Base-by-base conservation (phyloP, 169 alveolate genomes). In the Eimeria acervulina region DNA sequence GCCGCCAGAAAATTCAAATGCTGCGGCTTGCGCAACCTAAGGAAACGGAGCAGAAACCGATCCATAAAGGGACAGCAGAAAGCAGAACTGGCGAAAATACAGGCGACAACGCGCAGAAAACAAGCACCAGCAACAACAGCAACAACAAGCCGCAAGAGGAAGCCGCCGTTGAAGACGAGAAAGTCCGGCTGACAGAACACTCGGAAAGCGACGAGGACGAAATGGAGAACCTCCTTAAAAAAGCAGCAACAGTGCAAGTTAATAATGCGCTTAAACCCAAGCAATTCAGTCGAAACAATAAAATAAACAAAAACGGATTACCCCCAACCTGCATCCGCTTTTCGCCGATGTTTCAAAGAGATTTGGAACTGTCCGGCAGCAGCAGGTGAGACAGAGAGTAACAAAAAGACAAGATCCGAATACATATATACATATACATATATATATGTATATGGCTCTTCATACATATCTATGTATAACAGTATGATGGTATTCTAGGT, bases 121-220 rank as follows among this genome's bases (percentile, higher is more conserved):
- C n/a, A n/a, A n/a, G n/a, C n/a, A n/a, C n/a, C n/a, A n/a, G n/a
- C n/a, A n/a, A n/a, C n/a, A n/a, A n/a, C n/a, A n/a, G n/a, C n/a
- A n/a, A n/a, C n/a, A n/a, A n/a, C n/a, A n/a, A n/a, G n/a, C n/a
- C n/a, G n/a, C n/a, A 17, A n/a, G 36, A 61, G n/a, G 28, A 17
- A 28, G 13, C n/a, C 21, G 12, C 33, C 0, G 8, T 13, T 21
- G 74, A 63, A 6, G 28, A 31, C 0, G 47, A 28, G 47, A 72
- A 31, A 23, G 84, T 10, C 21, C 33, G 38, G 47, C n/a, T 8
- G 10, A 3, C 26, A 1, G 51, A 78, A 26, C 6, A 19, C 13
- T 38, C 61, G 19, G 89, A 78, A 5, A 78, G 89, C 63, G 89
- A 72, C 15, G 74, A 72, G 28, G 89, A 78, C 63, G 89, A 78